A percentile compares a stretch with the other conserved stretches of the same genome.
phyloP scores from a whole-genome alignment of 2,329 filamentous ascomycete genomes.

The Fusarium mexicanum region DNA sequence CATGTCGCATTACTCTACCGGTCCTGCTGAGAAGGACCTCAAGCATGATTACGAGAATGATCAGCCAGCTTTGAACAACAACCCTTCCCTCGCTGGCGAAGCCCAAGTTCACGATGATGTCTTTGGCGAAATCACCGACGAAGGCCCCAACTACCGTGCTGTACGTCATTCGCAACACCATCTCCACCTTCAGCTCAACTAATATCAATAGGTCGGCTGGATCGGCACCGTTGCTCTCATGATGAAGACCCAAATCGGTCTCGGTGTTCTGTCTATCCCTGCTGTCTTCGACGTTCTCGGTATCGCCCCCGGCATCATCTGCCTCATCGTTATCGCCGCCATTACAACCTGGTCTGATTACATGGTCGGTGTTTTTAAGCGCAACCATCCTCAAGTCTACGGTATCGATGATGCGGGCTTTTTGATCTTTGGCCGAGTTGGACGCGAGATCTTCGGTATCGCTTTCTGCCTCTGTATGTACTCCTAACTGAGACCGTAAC shows the following conservation, averaged over 20 bases:
- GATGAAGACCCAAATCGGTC: slow-evolving; percentile 59
- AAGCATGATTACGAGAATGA: slow-evolving; percentile 25
- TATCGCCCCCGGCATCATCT: slow-evolving; percentile 58
- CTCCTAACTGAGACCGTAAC: fast-evolving
- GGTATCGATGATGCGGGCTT: slow-evolving; percentile 62
- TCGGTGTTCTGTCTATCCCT: slow-evolving; percentile 60
- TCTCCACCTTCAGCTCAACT: background rate
- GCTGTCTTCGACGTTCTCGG: slow-evolving; percentile 57
- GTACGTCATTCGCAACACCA: slow-evolving; percentile 27
- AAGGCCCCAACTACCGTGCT: slow-evolving; percentile 46
- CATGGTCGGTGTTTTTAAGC: slow-evolving; percentile 61
- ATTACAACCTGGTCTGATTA: slow-evolving; percentile 62
- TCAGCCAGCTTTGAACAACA: background rate
- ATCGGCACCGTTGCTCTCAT: slow-evolving; percentile 55
- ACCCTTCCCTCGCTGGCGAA: slow-evolving; percentile 1
- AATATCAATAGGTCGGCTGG: slow-evolving; percentile 52
- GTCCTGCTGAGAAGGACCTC: slow-evolving; percentile 24
- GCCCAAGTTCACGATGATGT: slow-evolving; percentile 42
- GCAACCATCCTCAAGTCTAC: slow-evolving; percentile 61
- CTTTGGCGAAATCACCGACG: slow-evolving; percentile 45
- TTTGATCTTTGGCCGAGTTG: slow-evolving; percentile 58
- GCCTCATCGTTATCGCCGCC: slow-evolving; percentile 51
- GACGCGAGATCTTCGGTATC: slow-evolving; percentile 54
- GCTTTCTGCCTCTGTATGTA: slow-evolving; percentile 49
- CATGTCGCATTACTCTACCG: slow-evolving; percentile 26